Evolutionary conservation across 345 rosid species (phyloP).

Genomic region (Moricandia moricandioides): DNA sequence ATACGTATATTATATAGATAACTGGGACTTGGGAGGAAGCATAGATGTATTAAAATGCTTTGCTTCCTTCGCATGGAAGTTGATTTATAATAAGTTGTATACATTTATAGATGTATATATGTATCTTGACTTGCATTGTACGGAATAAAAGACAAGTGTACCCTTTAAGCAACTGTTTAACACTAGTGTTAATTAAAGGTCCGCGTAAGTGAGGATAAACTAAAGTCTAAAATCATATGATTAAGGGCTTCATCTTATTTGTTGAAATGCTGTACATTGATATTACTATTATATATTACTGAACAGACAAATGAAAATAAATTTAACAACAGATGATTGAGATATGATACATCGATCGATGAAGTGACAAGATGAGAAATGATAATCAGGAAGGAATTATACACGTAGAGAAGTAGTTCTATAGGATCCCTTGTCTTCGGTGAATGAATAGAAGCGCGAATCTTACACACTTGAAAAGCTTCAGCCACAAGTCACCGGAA

Average conservation of each 20-base stretch:
- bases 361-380: slow-evolving; percentile 20
- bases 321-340: background rate
- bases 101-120: slow-evolving; percentile 21
- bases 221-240: slow-evolving; percentile 10
- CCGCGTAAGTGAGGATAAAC: slow-evolving; percentile 6
- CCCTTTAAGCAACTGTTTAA: slow-evolving; percentile 3
- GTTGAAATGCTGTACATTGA: background rate
- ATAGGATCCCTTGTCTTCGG: slow-evolving; percentile 28
- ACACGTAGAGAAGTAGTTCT: slow-evolving; percentile 16
- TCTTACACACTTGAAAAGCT: slow-evolving; percentile 23
- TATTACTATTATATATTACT: background rate
- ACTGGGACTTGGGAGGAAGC: slow-evolving; percentile 2
- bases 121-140: slow-evolving; percentile 31
- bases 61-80: slow-evolving; percentile 23
- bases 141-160: slow-evolving; percentile 30
- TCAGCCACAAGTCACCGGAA: slow-evolving; percentile 8
- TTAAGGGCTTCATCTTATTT: background rate
- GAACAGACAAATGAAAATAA: background rate
- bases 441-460: slow-evolving; percentile 6
- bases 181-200: background rate
- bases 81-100: slow-evolving; percentile 19
- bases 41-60: slow-evolving; percentile 32
- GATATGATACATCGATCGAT: slow-evolving; percentile 3
- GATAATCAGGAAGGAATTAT: slow-evolving; percentile 30
- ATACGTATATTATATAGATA: background rate